Percentiles rank a stretch among this genome's conserved stretches.
Conservation (phyloP, 768 basidiomycete species). For the Phaeotremella fagi region DNA sequence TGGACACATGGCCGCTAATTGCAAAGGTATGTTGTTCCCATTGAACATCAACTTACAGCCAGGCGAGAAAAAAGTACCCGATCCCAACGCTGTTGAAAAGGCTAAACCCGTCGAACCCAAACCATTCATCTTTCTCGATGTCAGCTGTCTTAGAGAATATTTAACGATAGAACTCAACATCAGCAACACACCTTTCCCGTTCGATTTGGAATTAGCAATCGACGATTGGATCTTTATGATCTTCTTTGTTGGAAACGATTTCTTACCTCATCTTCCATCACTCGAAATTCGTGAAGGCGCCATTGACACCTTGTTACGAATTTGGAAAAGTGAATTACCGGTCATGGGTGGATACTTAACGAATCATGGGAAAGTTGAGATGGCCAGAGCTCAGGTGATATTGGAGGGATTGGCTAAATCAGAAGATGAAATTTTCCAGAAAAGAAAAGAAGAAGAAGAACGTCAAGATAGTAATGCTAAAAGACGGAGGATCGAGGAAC, state of each 20-base stretch:
- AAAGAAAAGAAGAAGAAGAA: conserved; percentile 86
- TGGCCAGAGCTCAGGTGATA: conserved; percentile 84
- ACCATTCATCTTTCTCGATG: conserved; percentile 99
- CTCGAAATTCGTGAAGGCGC: conserved; percentile 99
- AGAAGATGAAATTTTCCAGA: conserved; percentile 93
- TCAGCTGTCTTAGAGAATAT: conserved; percentile 91
- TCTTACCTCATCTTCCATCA: conserved; percentile 94
- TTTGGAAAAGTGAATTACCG: conserved; percentile 89
- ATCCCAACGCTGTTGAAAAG: conserved; percentile 50
- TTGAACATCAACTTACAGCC: neutral
- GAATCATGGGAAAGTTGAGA: conserved; percentile 81
- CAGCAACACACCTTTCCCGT: conserved; percentile 69
- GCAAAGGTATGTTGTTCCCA: conserved; percentile 58
- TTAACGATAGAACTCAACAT: conserved; percentile 92
- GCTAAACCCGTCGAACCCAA: conserved; percentile 65
- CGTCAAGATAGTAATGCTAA: conserved; percentile 89
- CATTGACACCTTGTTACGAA: conserved; percentile 90
- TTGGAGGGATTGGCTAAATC: conserved; percentile 87
- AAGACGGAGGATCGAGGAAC: conserved; percentile 66
- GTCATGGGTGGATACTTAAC: conserved; percentile 98
- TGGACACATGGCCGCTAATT: conserved; percentile 92
- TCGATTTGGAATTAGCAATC: conserved; percentile 91
- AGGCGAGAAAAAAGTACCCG: conserved; percentile 62
- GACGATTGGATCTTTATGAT: conserved; percentile 99
- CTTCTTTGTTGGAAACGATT: conserved; percentile 99